These are phyloP conservation scores for Thymus quinquecostatus DNA, from an alignment of 257 asterid species.

Conservation along the genomic window DNA sequence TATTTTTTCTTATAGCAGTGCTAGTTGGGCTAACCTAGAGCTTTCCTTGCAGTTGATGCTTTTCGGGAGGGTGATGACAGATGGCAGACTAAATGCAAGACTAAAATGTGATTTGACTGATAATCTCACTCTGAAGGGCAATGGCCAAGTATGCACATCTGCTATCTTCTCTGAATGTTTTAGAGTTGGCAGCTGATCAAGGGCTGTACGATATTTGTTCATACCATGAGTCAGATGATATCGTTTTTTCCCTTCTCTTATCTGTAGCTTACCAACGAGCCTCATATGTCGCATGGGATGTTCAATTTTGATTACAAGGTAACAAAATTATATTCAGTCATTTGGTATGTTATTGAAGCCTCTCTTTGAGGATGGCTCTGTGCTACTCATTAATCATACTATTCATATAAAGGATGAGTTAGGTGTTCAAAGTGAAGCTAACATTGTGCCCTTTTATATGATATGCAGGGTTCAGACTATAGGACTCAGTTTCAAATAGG, in stretches of 20 bases:
- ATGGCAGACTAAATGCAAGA: slow-evolving; percentile 87
- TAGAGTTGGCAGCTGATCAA: slow-evolving; percentile 8
- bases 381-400: background rate
- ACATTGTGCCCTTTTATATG: slow-evolving; percentile 29
- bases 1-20: background rate
- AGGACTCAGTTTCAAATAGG: slow-evolving; percentile 85
- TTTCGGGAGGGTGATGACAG: slow-evolving; percentile 83
- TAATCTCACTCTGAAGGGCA: slow-evolving; percentile 78
- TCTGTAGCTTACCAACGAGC: slow-evolving; percentile 84
- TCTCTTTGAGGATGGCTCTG: slow-evolving; percentile 8
- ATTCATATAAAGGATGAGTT: background rate
- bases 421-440: slow-evolving; percentile 24
- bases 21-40: slow-evolving; percentile 26
- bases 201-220: slow-evolving; percentile 28
- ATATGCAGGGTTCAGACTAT: slow-evolving; percentile 73
- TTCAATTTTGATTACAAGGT: slow-evolving; percentile 96
- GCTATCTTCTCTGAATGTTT: slow-evolving; percentile 22
- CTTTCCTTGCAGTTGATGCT: slow-evolving; percentile 72
- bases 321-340: slow-evolving; percentile 12
- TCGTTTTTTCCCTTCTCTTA: slow-evolving; percentile 20
- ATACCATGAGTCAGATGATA: slow-evolving; percentile 27
- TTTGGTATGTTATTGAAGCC: background rate
- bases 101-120: slow-evolving; percentile 86
- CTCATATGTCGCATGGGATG: slow-evolving; percentile 95
- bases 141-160: slow-evolving; percentile 70